phyloP scores from a whole-genome alignment of 176 grass and related monocot genomes.

The Avena eriantha region DNA sequence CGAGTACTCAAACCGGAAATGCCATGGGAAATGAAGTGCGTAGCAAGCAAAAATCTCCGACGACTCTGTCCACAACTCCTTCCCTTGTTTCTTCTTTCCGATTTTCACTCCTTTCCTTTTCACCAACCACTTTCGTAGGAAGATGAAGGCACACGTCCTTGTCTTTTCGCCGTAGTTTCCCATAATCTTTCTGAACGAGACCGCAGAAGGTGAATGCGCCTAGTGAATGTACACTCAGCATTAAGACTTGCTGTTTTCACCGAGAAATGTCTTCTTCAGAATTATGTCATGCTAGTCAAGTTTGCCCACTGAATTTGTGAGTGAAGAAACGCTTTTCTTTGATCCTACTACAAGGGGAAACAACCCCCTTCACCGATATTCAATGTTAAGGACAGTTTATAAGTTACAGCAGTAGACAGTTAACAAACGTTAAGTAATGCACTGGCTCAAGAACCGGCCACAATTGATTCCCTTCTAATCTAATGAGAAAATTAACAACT shows the following conservation, averaged over 20 bases:
- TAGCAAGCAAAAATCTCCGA: conserved; percentile 35
- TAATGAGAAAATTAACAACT: background rate
- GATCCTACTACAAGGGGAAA: background rate
- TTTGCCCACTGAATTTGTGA: background rate
- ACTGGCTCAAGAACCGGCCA: background rate
- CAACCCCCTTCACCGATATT: background rate
- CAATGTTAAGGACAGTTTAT: background rate
- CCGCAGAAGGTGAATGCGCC: background rate
- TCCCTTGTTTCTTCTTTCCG: background rate
- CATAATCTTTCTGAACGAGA: conserved; percentile 19
- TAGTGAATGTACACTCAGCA: background rate
- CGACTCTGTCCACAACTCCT: background rate
- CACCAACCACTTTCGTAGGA: background rate
- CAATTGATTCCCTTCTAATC: background rate
- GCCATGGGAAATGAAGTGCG: conserved; percentile 30
- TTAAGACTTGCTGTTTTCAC: background rate
- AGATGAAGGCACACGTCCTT: background rate
- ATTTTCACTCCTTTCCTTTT: background rate
- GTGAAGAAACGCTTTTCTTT: conserved; percentile 3
- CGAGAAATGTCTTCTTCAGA: background rate
- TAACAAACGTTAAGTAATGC: background rate
- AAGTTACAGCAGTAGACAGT: background rate
- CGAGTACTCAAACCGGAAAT: conserved; percentile 22
- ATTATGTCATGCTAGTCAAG: background rate
- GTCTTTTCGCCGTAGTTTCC: background rate